Evolutionary conservation across 2,329 filamentous ascomycete species (phyloP).

Genomic region (Colletotrichum trifolii): DNA sequence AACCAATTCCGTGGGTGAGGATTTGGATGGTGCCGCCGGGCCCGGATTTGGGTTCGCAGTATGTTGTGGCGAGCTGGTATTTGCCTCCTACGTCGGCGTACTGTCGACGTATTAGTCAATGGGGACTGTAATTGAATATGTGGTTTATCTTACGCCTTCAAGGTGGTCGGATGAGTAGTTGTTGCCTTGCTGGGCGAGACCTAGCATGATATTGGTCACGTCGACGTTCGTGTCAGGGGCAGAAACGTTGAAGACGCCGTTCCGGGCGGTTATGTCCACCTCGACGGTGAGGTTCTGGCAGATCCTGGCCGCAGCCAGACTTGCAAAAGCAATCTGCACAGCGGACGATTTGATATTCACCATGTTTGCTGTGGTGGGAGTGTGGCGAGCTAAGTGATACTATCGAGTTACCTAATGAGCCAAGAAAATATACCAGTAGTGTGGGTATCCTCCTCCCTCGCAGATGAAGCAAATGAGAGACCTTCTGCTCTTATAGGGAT

Average conservation of each 20-base stretch:
- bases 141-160: constrained; percentile 50
- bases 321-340: constrained; percentile 41
- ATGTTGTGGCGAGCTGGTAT: constrained; percentile 69
- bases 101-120: constrained; percentile 40
- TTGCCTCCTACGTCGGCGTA: constrained; percentile 61
- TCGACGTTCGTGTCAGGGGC: constrained; percentile 64
- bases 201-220: constrained; percentile 65
- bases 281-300: constrained; percentile 66
- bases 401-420: not conserved
- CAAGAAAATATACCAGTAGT: not conserved
- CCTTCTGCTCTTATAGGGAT: no score
- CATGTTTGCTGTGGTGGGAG: constrained; percentile 37
- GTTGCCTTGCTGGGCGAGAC: constrained; percentile 58
- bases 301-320: constrained; percentile 47
- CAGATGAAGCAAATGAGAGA: no score
- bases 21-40: constrained; percentile 52
- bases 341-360: constrained; percentile 30
- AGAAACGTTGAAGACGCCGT: constrained; percentile 63
- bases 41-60: constrained; percentile 66
- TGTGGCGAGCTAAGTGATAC: not conserved
- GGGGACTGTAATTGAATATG: no score
- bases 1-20: constrained; percentile 55
- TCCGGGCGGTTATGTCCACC: constrained; percentile 64
- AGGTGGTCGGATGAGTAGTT: constrained; percentile 60
- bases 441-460: no score